Base-by-base conservation (phyloP, 306 rosid genomes). In the apple (Malus domestica) region DNA sequence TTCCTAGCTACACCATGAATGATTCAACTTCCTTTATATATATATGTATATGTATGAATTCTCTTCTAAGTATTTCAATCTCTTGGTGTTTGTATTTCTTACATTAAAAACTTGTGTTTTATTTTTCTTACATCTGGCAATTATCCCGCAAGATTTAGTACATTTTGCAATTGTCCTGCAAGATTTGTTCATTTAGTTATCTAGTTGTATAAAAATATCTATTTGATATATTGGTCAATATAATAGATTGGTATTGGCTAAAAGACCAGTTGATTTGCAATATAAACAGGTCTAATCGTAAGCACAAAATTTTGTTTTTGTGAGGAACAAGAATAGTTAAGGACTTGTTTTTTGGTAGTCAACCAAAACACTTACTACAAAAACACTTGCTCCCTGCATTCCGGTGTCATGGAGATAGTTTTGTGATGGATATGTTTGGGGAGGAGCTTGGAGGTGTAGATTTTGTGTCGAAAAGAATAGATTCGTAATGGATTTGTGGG, bases 1-100 rank as follows among this genome's bases (percentile, higher is more conserved):
- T 88, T 71, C 85, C 96, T 78, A 76, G 93, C 82, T 67, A 46
- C 73, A 15, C 86, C 85, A 8, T 74, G 87, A 78, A 68, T 76
- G 83, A 46, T 23, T 78, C 58, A 51, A 67, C 4, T 16, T 72
- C 22, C 22, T 14, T 73, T 87, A 77, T 74, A 8, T 7, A 11
- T 10, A 2, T 10, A 3, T 33, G 8, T 61, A 11, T 20, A 46
- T 51, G 8, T 49, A 4, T 49, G 20, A 67, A 7, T 67, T 7
- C 27, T 20, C 16, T 5, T 35, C 12, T 10, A 11, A 20, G 75
- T 54, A 29, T 19, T 3, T 61, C 5, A 0, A 13, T 61, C 27
- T 23, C 12, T 4, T 4, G 12, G 30, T 22, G 15, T 58, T 22
- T 1, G 18, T 4, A 15, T 49, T 6, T 49, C 55, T 15, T 15